These are phyloP conservation scores for Lasiodiplodia sp. DNA, from an alignment of 2,329 filamentous ascomycete genomes.

Conservation along the genomic window DNA sequence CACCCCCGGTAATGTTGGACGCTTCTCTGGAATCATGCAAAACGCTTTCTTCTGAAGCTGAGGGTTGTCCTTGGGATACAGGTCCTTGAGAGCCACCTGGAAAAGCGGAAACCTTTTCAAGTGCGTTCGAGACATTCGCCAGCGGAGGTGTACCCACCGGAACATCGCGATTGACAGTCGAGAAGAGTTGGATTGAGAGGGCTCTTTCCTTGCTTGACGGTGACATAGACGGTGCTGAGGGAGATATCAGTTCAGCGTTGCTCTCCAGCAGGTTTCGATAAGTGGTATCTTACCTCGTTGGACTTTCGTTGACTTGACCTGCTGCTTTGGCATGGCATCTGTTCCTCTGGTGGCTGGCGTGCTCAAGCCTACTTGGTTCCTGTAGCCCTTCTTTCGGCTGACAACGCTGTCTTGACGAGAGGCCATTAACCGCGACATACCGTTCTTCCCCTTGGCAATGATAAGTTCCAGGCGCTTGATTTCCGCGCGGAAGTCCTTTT, in stretches of 20 bases:
- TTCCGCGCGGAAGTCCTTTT: conserved; percentile 6
- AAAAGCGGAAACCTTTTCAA: conserved; percentile 13
- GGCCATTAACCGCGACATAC: conserved; percentile 51
- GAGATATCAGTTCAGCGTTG: neutral
- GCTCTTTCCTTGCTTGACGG: conserved; percentile 40
- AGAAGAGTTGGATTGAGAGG: conserved; percentile 34
- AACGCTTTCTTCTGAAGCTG: neutral
- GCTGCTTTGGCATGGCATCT: conserved; percentile 35
- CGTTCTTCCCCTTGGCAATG: conserved; percentile 50
- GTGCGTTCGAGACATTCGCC: neutral
- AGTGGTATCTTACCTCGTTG: conserved; percentile 2
- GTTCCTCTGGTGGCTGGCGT: conserved; percentile 14
- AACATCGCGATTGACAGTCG: conserved; percentile 2
- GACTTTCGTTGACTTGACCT: neutral
- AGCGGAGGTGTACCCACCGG: conserved; percentile 21
- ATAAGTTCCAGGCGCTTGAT: conserved; percentile 47
- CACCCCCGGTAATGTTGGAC: neutral
- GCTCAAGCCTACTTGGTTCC: neutral
- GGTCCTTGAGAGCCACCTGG: neutral
- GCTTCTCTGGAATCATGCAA: neutral
- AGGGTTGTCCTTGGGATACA: neutral
- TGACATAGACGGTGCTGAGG: conserved; percentile 33
- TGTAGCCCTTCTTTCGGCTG: conserved; percentile 37
- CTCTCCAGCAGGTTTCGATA: neutral
- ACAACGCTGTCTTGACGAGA: conserved; percentile 52